Percentiles rank a stretch among this genome's conserved stretches.
phyloP scores from a whole-genome alignment of 106 monocot species.

The Allium cepa region DNA sequence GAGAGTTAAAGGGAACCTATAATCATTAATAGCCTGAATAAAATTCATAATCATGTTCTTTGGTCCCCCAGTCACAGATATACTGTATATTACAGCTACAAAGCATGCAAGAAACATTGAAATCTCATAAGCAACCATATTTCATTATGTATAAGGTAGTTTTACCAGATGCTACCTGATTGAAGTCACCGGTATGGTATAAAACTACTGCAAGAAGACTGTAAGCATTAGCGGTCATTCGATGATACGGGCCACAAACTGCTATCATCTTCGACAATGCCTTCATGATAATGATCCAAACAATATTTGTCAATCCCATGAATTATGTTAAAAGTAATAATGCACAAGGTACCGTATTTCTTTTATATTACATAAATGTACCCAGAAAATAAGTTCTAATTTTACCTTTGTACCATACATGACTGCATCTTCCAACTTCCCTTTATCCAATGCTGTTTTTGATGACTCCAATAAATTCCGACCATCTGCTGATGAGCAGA shows the following conservation, averaged over 20 bases:
- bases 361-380: neutral
- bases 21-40: too few species aligned
- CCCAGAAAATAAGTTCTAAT: neutral
- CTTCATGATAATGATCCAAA: conserved; percentile 27
- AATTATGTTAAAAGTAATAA: neutral
- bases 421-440: conserved; percentile 92
- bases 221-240: conserved; percentile 87
- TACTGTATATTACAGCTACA: neutral
- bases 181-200: conserved; percentile 93
- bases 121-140: neutral
- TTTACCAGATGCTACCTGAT: conserved; percentile 44
- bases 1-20: too few species aligned
- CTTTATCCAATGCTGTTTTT: conserved; percentile 82
- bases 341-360: neutral
- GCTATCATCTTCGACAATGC: conserved; percentile 83
- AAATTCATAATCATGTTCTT: too few species aligned
- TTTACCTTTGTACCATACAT: conserved; percentile 73
- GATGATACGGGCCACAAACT: conserved; percentile 90
- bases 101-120: neutral
- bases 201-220: conserved; percentile 92
- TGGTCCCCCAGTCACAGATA: too few species aligned
- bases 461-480: conserved; percentile 84
- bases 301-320: neutral
- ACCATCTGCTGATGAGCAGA: conserved; percentile 77
- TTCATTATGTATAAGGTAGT: too few species aligned